These are phyloP conservation scores for Cyberlindnera bimundalis DNA, from an alignment of 805 yeast genomes.

Conservation along the genomic window DNA sequence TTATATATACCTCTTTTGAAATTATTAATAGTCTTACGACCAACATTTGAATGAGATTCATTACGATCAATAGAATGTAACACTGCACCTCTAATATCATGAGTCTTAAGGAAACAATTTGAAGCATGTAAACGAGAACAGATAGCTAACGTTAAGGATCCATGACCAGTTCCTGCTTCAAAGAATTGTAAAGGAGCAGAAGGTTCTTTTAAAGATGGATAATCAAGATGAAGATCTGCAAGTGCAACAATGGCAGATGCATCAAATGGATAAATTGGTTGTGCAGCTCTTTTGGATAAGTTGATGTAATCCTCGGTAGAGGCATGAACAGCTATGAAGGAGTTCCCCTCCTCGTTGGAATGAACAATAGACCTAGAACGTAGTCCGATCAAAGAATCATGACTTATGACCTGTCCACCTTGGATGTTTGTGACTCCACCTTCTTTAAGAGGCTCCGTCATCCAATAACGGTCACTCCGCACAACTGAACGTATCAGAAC, in stretches of 20 bases:
- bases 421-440: conserved; percentile 23
- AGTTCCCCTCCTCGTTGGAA: conserved; percentile 23
- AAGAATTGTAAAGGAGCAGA: conserved; percentile 36
- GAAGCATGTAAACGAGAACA: conserved; percentile 41
- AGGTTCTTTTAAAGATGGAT: conserved; percentile 29
- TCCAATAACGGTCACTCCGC: conserved; percentile 23
- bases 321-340: conserved; percentile 37
- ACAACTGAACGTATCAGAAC: conserved; percentile 21
- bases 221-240: conserved; percentile 44
- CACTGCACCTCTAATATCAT: conserved; percentile 39
- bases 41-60: conserved; percentile 39
- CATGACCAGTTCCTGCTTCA: conserved; percentile 58
- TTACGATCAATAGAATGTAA: conserved; percentile 44
- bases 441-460: conserved; percentile 23
- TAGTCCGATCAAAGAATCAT: conserved; percentile 37
- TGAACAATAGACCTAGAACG: conserved; percentile 34
- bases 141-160: conserved; percentile 44
- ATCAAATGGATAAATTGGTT: conserved; percentile 49
- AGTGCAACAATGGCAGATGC: conserved; percentile 44
- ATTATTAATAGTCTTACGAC: conserved; percentile 35
- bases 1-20: conserved; percentile 42
- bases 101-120: conserved; percentile 33
- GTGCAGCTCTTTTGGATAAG: conserved; percentile 40
- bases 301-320: conserved; percentile 46
- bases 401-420: conserved; percentile 29